phyloP scores from a whole-genome alignment of 768 basidiomycete species.

The Leccinum arenicola region DNA sequence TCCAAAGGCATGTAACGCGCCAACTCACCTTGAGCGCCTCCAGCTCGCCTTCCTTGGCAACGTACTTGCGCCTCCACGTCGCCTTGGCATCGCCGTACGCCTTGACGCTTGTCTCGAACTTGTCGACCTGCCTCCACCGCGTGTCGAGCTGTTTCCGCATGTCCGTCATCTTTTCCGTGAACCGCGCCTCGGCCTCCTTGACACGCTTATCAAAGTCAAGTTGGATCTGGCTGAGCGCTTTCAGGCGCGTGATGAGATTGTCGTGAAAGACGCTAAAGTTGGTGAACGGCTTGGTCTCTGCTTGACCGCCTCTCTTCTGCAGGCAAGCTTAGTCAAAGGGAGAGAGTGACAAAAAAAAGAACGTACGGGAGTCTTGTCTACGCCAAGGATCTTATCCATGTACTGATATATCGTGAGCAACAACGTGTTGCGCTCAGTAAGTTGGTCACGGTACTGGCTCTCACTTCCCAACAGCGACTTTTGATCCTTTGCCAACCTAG shows the following conservation, averaged over 20 bases:
- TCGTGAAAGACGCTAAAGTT: conserved; percentile 95
- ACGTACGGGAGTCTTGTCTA: conserved; percentile 80
- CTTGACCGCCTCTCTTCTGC: conserved; percentile 72
- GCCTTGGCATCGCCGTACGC: conserved; percentile 76
- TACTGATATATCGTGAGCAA: conserved; percentile 93
- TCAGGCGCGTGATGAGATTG: conserved; percentile 85
- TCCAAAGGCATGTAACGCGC: not conserved
- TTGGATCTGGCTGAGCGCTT: conserved; percentile 80
- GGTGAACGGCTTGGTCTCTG: conserved; percentile 89
- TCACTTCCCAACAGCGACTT: conserved; percentile 67
- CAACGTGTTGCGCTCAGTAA: conserved; percentile 90
- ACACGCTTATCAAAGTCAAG: conserved; percentile 80
- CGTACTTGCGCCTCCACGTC: conserved; percentile 79
- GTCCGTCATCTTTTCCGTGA: conserved; percentile 68
- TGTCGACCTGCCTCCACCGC: conserved; percentile 91
- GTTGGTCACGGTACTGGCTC: conserved; percentile 83
- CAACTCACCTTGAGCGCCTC: conserved; percentile 73
- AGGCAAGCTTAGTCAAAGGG: not conserved
- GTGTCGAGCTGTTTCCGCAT: conserved; percentile 86
- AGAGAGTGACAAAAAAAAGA: not conserved
- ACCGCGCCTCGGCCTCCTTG: conserved; percentile 75
- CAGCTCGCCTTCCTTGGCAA: conserved; percentile 84
- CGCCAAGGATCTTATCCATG: conserved; percentile 89
- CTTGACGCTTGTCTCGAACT: conserved; percentile 85
- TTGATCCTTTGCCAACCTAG: conserved; percentile 78